Percentiles rank a stretch among this genome's conserved stretches.
phyloP scores from a whole-genome alignment of 257 asterid species.

The Misopates orontium region DNA sequence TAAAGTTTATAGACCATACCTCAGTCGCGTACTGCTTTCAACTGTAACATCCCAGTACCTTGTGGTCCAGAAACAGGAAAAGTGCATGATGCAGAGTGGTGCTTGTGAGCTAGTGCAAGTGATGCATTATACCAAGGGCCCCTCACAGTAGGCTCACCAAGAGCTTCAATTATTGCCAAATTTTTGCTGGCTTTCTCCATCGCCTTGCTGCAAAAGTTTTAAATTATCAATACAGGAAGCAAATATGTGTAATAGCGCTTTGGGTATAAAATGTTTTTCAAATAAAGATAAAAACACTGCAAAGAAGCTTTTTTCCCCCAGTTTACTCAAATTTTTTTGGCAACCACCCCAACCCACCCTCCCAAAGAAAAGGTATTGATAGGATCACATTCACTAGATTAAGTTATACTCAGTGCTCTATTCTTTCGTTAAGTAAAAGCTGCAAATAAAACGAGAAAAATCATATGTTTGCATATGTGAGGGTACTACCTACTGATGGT shows the following conservation, averaged over 20 bases:
- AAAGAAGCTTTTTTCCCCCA: constrained; percentile 12
- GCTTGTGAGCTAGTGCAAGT: constrained; percentile 85
- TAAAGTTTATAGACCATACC: constrained; percentile 36
- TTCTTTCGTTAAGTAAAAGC: too few species aligned
- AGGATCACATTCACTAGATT: too few species aligned
- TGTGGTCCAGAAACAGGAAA: constrained; percentile 95
- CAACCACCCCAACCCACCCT: too few species aligned
- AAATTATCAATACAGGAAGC: constrained; percentile 4
- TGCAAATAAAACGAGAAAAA: too few species aligned
- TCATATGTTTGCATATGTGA: too few species aligned
- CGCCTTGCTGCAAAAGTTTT: constrained; percentile 74
- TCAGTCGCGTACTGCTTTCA: constrained; percentile 90
- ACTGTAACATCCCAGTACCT: constrained; percentile 87
- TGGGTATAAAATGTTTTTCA: neutral
- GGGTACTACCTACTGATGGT: too few species aligned
- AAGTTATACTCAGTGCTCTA: too few species aligned
- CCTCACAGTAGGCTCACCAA: constrained; percentile 87
- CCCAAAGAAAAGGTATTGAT: too few species aligned
- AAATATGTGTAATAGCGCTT: neutral
- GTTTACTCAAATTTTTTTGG: neutral
- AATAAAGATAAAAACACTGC: neutral
- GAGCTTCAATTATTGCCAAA: constrained; percentile 63
- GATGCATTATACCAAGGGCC: constrained; percentile 99
- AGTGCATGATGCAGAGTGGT: constrained; percentile 86
- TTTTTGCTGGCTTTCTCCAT: constrained; percentile 82